Evolutionary conservation across 192 early-diverging fungal species (phyloP).

Genomic region (Entomortierella parvispora): DNA sequence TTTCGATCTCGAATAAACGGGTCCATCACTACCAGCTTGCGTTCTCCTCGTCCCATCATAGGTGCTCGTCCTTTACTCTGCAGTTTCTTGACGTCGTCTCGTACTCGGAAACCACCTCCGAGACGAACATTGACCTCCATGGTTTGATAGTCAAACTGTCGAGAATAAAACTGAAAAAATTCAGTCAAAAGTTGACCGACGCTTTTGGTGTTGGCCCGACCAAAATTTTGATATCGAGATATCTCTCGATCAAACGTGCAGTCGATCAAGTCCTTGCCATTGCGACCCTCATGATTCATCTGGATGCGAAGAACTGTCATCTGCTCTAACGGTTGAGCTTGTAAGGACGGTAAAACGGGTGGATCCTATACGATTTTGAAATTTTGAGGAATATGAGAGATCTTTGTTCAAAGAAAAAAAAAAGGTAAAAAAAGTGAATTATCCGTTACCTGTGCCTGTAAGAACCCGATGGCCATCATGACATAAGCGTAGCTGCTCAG

Average conservation of each 20-base stretch:
- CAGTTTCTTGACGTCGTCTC: slow-evolving; percentile 5
- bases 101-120: slow-evolving; percentile 21
- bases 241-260: slow-evolving; percentile 42
- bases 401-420: no score
- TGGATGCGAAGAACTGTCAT: slow-evolving; percentile 19
- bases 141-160: slow-evolving; percentile 45
- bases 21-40: slow-evolving; percentile 45
- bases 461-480: slow-evolving; percentile 44
- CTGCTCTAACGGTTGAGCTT: slow-evolving; percentile 15
- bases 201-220: slow-evolving; percentile 25
- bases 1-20: slow-evolving; percentile 46
- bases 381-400: no score
- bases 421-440: not conserved
- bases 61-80: not conserved
- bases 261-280: slow-evolving; percentile 15
- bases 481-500: slow-evolving; percentile 53
- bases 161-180: slow-evolving; percentile 41
- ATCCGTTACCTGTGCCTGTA: slow-evolving; percentile 32
- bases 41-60: slow-evolving; percentile 18
- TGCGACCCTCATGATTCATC: slow-evolving; percentile 15
- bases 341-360: slow-evolving; percentile 30
- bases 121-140: slow-evolving; percentile 47
- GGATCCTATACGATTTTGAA: slow-evolving; percentile 21
- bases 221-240: slow-evolving; percentile 26
- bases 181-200: slow-evolving; percentile 39